Conservation (phyloP, 345 rosid genomes). For the Syzygium aqueum region DNA sequence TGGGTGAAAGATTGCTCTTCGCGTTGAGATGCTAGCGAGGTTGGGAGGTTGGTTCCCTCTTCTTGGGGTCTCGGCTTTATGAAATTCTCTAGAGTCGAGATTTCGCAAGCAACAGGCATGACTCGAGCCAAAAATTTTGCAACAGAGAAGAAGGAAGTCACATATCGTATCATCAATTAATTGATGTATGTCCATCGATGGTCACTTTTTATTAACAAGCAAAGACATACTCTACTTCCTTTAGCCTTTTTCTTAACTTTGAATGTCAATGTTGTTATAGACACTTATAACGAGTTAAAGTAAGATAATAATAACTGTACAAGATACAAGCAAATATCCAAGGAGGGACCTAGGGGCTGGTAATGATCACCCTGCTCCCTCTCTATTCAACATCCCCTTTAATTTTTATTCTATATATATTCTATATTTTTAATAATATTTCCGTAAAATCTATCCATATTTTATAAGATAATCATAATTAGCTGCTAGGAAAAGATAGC, state of each 20-base stretch:
- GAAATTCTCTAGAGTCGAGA: not conserved
- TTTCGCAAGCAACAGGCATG: not conserved
- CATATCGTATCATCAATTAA: not conserved
- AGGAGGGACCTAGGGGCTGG: not conserved
- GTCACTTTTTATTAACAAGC: not conserved
- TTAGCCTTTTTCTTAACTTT: not conserved
- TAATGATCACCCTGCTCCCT: not conserved
- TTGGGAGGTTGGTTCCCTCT: not conserved
- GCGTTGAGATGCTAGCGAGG: not conserved
- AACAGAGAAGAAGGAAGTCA: not conserved
- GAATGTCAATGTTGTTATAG: not conserved
- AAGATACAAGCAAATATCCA: not conserved
- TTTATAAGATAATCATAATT: not conserved
- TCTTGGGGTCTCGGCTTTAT: not conserved
- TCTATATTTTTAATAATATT: not conserved
- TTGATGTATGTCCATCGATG: not conserved
- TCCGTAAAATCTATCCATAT: not conserved
- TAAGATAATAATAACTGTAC: not conserved
- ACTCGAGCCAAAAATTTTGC: not conserved
- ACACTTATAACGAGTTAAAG: fast-evolving
- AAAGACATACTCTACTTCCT: not conserved
- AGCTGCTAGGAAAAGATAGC: not conserved
- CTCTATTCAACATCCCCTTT: not conserved
- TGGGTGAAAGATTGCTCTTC: not conserved
- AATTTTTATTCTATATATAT: not conserved